These are phyloP conservation scores for Brasenia schreberi DNA, from an alignment of 164 flowering plant genomes.

Conservation along the genomic window DNA sequence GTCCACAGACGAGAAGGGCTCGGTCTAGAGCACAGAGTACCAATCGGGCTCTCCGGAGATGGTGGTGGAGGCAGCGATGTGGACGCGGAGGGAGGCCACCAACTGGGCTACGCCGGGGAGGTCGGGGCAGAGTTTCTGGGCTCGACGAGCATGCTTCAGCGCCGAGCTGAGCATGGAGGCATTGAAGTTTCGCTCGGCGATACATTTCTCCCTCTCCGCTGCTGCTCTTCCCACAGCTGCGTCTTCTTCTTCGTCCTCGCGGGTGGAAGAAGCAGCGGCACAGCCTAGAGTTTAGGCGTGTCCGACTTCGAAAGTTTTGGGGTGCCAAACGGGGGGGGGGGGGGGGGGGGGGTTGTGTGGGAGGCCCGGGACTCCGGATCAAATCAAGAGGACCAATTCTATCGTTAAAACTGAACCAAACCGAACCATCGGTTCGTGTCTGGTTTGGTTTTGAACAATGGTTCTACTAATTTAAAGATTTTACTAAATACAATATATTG, in stretches of 20 bases:
- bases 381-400: too few species aligned
- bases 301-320: too few species aligned
- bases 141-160: constrained; percentile 46
- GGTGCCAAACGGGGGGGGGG: too few species aligned
- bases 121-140: constrained; percentile 28
- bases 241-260: neutral
- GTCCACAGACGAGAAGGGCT: constrained; percentile 56
- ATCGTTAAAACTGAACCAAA: too few species aligned
- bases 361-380: too few species aligned
- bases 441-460: too few species aligned
- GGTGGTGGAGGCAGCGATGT: constrained; percentile 21
- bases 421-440: too few species aligned
- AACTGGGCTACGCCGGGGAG: constrained; percentile 45
- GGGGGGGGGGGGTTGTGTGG: too few species aligned
- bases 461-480: too few species aligned
- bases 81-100: constrained; percentile 45
- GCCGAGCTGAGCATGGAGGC: constrained; percentile 41
- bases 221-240: neutral
- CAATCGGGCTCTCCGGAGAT: constrained; percentile 24
- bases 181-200: constrained; percentile 41
- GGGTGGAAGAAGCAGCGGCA: too few species aligned
- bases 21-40: constrained; percentile 57
- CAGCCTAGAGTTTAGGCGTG: too few species aligned
- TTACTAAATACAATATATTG: too few species aligned
- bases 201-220: neutral